These are phyloP conservation scores for Sindora glabra DNA, from an alignment of 306 rosid species.

Conservation along the genomic window DNA sequence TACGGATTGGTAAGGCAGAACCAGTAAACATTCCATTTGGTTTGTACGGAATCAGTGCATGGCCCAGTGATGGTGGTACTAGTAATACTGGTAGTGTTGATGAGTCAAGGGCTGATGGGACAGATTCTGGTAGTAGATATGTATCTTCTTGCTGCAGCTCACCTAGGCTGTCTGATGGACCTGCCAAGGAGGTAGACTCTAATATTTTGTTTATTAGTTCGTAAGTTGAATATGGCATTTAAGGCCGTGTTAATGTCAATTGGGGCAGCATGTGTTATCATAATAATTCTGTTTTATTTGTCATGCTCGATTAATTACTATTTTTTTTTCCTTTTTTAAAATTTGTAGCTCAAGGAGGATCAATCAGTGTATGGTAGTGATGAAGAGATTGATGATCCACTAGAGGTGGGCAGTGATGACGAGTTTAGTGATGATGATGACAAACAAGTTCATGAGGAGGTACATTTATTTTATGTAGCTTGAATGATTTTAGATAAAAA, in stretches of 20 bases:
- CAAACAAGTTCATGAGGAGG: slow-evolving; percentile 63
- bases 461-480: slow-evolving; percentile 13
- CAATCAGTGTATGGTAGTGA: slow-evolving; percentile 87
- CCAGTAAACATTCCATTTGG: slow-evolving; percentile 96
- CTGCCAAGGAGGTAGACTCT: slow-evolving; percentile 67
- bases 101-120: slow-evolving; percentile 75
- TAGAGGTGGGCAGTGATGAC: slow-evolving; percentile 73
- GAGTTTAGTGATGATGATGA: slow-evolving; percentile 66
- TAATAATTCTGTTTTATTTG: background rate
- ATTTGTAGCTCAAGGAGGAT: slow-evolving; percentile 85
- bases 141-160: slow-evolving; percentile 89
- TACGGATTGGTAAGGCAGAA: slow-evolving; percentile 62
- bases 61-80: slow-evolving; percentile 89
- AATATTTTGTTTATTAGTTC: background rate
- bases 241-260: background rate
- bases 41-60: slow-evolving; percentile 87
- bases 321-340: background rate
- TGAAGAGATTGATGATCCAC: slow-evolving; percentile 83
- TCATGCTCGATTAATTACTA: background rate
- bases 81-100: slow-evolving; percentile 87
- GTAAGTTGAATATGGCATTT: background rate
- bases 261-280: background rate
- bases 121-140: slow-evolving; percentile 74
- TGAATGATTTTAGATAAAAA: background rate
- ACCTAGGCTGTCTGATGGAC: slow-evolving; percentile 68